Evolutionary conservation across 2,329 filamentous ascomycete species (phyloP).

Genomic region (Ophiostoma ulmi): DNA sequence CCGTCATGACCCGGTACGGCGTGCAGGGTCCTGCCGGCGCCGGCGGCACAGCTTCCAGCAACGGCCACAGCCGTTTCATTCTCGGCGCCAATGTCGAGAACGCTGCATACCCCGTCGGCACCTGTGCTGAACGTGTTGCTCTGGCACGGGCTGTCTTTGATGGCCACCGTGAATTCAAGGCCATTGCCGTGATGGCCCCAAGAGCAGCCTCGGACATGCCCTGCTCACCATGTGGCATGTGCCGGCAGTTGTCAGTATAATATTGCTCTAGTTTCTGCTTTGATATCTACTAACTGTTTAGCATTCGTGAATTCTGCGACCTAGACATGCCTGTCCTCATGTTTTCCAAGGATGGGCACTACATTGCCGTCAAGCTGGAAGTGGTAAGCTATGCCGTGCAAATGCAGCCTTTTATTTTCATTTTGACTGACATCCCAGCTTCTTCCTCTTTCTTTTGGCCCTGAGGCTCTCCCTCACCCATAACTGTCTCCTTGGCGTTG

Average conservation of each 20-base stretch:
- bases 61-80: constrained; percentile 37
- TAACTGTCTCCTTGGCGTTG: neutral
- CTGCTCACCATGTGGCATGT: constrained; percentile 87
- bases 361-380: constrained; percentile 62
- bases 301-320: constrained; percentile 70
- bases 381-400: constrained; percentile 45
- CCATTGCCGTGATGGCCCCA: constrained; percentile 81
- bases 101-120: constrained; percentile 87
- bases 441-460: constrained; percentile 64
- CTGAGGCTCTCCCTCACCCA: constrained; percentile 44
- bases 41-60: constrained; percentile 25
- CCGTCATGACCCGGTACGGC: constrained; percentile 54
- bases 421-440: constrained; percentile 42
- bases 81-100: constrained; percentile 90
- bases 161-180: constrained; percentile 58
- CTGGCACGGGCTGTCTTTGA: constrained; percentile 70
- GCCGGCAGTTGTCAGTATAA: constrained; percentile 72
- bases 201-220: constrained; percentile 47
- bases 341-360: constrained; percentile 79
- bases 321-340: constrained; percentile 75
- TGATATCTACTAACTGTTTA: constrained; percentile 32
- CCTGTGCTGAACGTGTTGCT: constrained; percentile 89
- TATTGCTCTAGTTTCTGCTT: too few species aligned
- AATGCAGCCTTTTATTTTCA: too few species aligned
- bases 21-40: constrained; percentile 26